Evolutionary conservation across 1,284 basidiomycete species (phyloP).

Genomic region (Ceratobasidium sp.): DNA sequence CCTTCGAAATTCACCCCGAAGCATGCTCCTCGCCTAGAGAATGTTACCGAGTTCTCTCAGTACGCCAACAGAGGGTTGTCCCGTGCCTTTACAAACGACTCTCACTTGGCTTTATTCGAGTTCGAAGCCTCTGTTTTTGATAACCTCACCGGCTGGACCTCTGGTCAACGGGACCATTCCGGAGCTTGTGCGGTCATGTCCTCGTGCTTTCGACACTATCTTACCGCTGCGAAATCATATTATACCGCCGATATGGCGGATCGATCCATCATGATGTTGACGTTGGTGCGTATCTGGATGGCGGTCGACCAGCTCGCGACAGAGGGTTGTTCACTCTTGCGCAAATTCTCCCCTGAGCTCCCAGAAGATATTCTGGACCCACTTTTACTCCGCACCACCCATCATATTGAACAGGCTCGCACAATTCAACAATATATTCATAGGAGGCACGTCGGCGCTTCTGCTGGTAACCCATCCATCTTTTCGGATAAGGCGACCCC

Average conservation of each 20-base stretch:
- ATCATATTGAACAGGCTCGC: slow-evolving; percentile 6
- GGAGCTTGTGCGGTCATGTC: background rate
- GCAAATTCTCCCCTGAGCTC: slow-evolving; percentile 42
- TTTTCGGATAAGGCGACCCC: slow-evolving; percentile 43
- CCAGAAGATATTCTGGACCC: slow-evolving; percentile 17
- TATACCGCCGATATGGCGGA: slow-evolving; percentile 6
- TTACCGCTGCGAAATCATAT: background rate
- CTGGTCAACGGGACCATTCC: background rate
- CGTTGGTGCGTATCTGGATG: slow-evolving; percentile 42
- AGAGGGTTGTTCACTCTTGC: slow-evolving; percentile 16
- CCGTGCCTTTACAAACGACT: background rate
- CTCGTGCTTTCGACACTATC: slow-evolving; percentile 21
- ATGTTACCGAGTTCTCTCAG: background rate
- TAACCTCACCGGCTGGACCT: slow-evolving; percentile 2
- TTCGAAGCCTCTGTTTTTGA: background rate
- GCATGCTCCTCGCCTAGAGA: background rate
- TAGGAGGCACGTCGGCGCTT: slow-evolving; percentile 45
- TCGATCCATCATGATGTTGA: slow-evolving; percentile 42
- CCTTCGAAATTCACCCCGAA: too few species aligned
- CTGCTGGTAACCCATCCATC: slow-evolving; percentile 43
- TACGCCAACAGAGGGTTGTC: background rate
- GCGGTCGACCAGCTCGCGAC: slow-evolving; percentile 39
- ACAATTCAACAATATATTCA: slow-evolving; percentile 49
- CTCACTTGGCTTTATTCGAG: background rate
- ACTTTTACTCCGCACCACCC: slow-evolving; percentile 15